Evolutionary conservation across 2,329 filamentous ascomycete genomes (phyloP), one percentile per base, ranked within the genome.

Genomic region (Zasmidium angulare): DNA sequence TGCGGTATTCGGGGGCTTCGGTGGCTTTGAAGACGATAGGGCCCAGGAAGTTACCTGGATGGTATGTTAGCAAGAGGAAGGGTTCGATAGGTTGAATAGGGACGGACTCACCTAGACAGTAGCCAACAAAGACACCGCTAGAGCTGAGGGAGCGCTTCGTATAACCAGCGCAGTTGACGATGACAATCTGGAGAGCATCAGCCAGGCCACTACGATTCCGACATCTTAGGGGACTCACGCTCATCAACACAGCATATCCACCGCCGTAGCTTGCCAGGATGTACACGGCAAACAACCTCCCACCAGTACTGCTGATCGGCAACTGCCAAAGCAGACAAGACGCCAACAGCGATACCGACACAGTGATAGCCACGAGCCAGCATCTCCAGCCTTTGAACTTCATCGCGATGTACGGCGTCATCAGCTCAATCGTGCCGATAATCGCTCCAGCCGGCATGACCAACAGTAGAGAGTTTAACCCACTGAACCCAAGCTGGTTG

Each of bases 111-210:
- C 78, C 79, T 9, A 82, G 69, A 63, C 81, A 83, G 63, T 82
- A 83, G 0, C 80, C 81, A 20, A 82, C 76, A 53, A 80, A 83
- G 4, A 82, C 71, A 0, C 80, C 80, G 1, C 79, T 80, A 0
- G 78, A 79, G 1, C 77, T 77, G 1, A 82, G 71, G 1, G 77
- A 77, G 1, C 79, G 72, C 68, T 83, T 83, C 0, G 81, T 82
- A 54, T 83, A 82, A 1, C 81, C 81, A 0, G 81, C 79, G 11
- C 78, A 82, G 60, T 83, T 82, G 23, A 80, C 79, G 46, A 80
- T 76, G 36, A 43, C 36, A 17, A 43, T 43, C 36, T 43, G 36
- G 36, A 4, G 11, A 17, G 36, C n/a, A 17, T 19, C n/a, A 43
- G 11, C 4, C 14, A 43, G 14, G 11, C 6, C 36, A 17, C 6